Base-by-base conservation (phyloP, 2,329 filamentous ascomycete genomes). In the Aspergillus ustus region DNA sequence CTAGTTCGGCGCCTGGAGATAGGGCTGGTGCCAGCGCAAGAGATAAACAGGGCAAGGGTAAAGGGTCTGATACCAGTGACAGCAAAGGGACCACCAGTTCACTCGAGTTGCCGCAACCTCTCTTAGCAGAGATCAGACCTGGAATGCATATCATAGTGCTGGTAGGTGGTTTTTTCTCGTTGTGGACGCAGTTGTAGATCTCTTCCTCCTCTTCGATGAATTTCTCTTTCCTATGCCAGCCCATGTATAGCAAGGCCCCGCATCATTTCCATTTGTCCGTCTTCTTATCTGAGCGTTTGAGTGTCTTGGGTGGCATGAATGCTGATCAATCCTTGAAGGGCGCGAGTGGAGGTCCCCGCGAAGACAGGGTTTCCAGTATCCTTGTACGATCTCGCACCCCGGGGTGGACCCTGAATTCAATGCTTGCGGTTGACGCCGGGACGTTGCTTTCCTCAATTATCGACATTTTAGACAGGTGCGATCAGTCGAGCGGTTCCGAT, bases 381-480 rank as follows among this genome's bases (percentile, higher is more conserved):
- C 86, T 99, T 20, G 91, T 98, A 51, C 90, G 94, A 51, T 94
- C 94, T 4, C 84, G 90, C 9, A 86, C 89, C 31, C 86, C 90
- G 56, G 86, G 88, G 64, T 99, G 95, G 95, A 82, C 85, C 52
- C 90, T 89, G 69, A 89, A 91, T 49, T 97, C 93, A 0, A 77
- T 97, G 45, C 82, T 98, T 29, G 93, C 94, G n/a, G 90, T 99
- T 56, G 95, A 99, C 80, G 93, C 93, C 9, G 95, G 95, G 52
- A 92, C 93, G 34, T 91, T 97, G 75, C 85, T 99, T 45, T 88
- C 91, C 29, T 88, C 92, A 59, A 97, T 99, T 60, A 87, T 87
- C n/a, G 85, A 86, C 52, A 91, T 96, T 52, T 82, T 99, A 28
- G 84, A 92, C 64, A 64, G 65, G 44, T 70, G 70, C 45, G 60